Percentiles rank a stretch among this genome's conserved stretches.
Conservation (phyloP, 768 basidiomycete genomes). For the Boletus tylopilopsis region DNA sequence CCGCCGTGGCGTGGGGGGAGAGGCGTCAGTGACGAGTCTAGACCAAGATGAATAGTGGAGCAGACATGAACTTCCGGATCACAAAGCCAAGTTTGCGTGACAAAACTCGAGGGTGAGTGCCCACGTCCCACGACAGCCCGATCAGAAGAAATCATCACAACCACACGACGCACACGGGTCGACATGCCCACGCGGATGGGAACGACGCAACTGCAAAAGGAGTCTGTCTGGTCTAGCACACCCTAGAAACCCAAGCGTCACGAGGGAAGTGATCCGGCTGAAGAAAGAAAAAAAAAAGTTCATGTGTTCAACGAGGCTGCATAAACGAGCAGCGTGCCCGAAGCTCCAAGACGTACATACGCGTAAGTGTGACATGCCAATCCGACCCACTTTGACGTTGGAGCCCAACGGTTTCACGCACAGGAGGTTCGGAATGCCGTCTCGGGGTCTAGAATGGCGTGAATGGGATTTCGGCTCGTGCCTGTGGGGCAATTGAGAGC, state of each 20-base stretch:
- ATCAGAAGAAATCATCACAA: too few relatives aligned
- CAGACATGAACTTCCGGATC: slow-evolving; percentile 4
- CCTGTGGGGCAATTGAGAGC: slow-evolving; percentile 7
- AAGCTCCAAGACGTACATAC: slow-evolving; percentile 4
- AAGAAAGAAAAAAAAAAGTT: too few relatives aligned
- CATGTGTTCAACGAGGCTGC: not conserved
- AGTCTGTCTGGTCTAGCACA: too few relatives aligned
- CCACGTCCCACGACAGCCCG: too few relatives aligned
- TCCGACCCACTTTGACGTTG: slow-evolving; percentile 6
- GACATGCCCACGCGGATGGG: too few relatives aligned
- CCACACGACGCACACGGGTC: too few relatives aligned
- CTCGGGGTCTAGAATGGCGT: not conserved
- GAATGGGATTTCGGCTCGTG: not conserved
- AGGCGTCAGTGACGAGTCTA: slow-evolving; percentile 2
- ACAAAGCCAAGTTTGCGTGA: not conserved
- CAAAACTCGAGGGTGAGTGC: too few relatives aligned
- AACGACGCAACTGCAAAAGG: too few relatives aligned
- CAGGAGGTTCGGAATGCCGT: too few relatives aligned
- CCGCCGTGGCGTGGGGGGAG: not conserved
- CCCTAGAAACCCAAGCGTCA: too few relatives aligned
- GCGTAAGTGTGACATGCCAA: too few relatives aligned
- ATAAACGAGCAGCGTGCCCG: not conserved
- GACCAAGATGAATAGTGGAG: slow-evolving; percentile 13
- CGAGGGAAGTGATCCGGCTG: too few relatives aligned
- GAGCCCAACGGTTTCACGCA: not conserved